Evolutionary conservation across 352 stramenopile genomes (phyloP).

Genomic region (Phytophthora colocasiae): DNA sequence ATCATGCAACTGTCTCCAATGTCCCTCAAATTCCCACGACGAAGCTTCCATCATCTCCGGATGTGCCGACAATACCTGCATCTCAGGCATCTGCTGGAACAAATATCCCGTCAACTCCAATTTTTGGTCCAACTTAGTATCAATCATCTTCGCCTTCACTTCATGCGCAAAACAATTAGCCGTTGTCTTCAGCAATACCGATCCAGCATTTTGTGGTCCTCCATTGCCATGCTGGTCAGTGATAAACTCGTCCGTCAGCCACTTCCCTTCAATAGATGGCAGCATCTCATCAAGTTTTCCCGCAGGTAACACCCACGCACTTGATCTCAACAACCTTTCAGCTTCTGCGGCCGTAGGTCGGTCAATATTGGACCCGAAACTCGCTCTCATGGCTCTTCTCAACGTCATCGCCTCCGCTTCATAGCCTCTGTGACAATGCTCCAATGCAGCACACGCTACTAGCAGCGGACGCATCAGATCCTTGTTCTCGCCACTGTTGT

Average conservation of each 20-base stretch:
- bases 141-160: slow-evolving; percentile 62
- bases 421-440: slow-evolving; percentile 75
- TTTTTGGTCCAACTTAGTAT: slow-evolving; percentile 41
- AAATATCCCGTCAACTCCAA: slow-evolving; percentile 72
- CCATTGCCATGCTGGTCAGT: slow-evolving; percentile 55
- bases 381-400: slow-evolving; percentile 41
- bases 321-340: slow-evolving; percentile 53
- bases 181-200: slow-evolving; percentile 64
- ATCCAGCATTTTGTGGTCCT: slow-evolving; percentile 67
- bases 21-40: slow-evolving; percentile 72
- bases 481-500: slow-evolving; percentile 36
- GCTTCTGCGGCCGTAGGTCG: slow-evolving; percentile 51
- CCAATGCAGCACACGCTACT: slow-evolving; percentile 53
- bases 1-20: slow-evolving; percentile 78
- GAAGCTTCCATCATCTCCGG: slow-evolving; percentile 31
- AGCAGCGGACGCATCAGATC: slow-evolving; percentile 43
- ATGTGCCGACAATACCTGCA: slow-evolving; percentile 51
- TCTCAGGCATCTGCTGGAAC: slow-evolving; percentile 59
- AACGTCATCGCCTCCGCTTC: slow-evolving; percentile 61
- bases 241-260: slow-evolving; percentile 78
- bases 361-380: slow-evolving; percentile 43
- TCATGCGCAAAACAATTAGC: slow-evolving; percentile 71
- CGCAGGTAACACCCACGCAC: slow-evolving; percentile 68
- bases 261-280: slow-evolving; percentile 79
- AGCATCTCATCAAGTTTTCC: slow-evolving; percentile 53